Percentiles rank a stretch among this genome's conserved stretches.
Evolutionary conservation across 768 basidiomycete species (phyloP).

Genomic region (Panellus pusillus): DNA sequence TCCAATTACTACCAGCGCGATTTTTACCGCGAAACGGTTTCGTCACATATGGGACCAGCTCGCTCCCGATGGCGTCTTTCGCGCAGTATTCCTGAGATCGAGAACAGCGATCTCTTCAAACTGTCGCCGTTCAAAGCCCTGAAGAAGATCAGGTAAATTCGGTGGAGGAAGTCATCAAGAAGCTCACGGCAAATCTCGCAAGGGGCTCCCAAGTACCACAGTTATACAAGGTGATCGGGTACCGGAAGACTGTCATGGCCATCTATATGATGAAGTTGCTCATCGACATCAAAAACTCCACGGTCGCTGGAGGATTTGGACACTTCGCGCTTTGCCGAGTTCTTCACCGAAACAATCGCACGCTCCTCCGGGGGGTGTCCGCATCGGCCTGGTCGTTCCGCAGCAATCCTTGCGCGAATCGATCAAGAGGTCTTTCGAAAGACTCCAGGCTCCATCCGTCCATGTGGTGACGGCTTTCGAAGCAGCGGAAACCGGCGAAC

Average conservation of each 20-base stretch:
- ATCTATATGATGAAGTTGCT: constrained; percentile 18
- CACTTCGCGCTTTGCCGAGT: constrained; percentile 15
- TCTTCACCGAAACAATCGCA: constrained; percentile 15
- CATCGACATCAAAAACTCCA: constrained; percentile 11
- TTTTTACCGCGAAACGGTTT: constrained; percentile 15
- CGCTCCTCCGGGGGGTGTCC: constrained; percentile 12
- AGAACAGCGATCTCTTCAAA: constrained; percentile 16
- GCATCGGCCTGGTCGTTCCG: constrained; percentile 14
- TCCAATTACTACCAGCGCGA: constrained; percentile 16
- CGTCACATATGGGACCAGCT: constrained; percentile 16
- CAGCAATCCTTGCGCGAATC: constrained; percentile 16
- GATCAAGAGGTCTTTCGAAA: constrained; percentile 15
- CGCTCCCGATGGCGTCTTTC: constrained; percentile 14
- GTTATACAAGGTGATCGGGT: constrained; percentile 14
- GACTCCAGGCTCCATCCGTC: constrained; percentile 14
- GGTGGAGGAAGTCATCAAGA: constrained; percentile 10
- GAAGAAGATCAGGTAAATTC: constrained; percentile 15
- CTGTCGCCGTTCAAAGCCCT: constrained; percentile 17
- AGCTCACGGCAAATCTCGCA: constrained; percentile 5
- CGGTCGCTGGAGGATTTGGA: constrained; percentile 13
- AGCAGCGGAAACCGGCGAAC: constrained; percentile 8
- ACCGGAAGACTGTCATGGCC: constrained; percentile 14
- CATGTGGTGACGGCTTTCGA: constrained; percentile 14
- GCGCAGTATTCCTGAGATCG: constrained; percentile 14
- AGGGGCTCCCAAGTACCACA: constrained; percentile 9